Percentiles rank a stretch among this genome's conserved stretches.
phyloP scores from a whole-genome alignment of 73 alveolate genomes.

The Paramecium sonneborni region DNA sequence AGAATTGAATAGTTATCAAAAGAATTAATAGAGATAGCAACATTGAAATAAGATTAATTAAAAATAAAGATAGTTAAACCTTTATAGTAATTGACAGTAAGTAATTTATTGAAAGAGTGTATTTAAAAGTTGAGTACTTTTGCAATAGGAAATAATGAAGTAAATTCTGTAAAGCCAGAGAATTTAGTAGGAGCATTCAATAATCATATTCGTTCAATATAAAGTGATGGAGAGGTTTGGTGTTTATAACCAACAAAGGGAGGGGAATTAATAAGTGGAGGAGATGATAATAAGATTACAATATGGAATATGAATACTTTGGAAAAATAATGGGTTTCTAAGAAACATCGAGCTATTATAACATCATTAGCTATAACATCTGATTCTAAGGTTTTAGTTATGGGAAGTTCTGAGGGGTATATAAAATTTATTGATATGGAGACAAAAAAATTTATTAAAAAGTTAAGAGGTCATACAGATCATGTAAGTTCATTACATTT shows the following conservation, averaged over 20 bases:
- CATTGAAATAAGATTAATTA: neutral
- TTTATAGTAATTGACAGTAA: neutral
- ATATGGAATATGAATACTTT: conserved; percentile 40
- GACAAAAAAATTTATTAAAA: neutral
- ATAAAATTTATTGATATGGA: conserved; percentile 29
- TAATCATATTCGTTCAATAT: neutral
- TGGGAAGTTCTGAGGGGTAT: conserved; percentile 5
- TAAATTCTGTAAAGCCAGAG: neutral
- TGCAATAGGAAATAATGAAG: neutral
- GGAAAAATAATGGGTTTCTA: neutral
- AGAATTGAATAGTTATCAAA: conserved; percentile 38
- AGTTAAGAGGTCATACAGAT: neutral
- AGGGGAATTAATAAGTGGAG: neutral
- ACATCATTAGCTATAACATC: neutral
- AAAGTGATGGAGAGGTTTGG: conserved; percentile 49
- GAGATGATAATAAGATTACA: conserved; percentile 30
- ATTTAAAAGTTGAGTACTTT: neutral
- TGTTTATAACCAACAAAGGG: neutral
- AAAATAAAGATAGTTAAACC: conserved; percentile 26
- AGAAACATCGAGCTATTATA: neutral
- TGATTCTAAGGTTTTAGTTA: neutral
- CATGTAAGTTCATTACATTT: neutral
- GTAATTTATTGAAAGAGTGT: neutral
- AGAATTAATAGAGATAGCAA: conserved; percentile 6
- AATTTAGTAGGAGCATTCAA: neutral